These are phyloP conservation scores for Penicillium bovifimosum DNA, from an alignment of 495 filamentous ascomycete species.

Conservation along the genomic window DNA sequence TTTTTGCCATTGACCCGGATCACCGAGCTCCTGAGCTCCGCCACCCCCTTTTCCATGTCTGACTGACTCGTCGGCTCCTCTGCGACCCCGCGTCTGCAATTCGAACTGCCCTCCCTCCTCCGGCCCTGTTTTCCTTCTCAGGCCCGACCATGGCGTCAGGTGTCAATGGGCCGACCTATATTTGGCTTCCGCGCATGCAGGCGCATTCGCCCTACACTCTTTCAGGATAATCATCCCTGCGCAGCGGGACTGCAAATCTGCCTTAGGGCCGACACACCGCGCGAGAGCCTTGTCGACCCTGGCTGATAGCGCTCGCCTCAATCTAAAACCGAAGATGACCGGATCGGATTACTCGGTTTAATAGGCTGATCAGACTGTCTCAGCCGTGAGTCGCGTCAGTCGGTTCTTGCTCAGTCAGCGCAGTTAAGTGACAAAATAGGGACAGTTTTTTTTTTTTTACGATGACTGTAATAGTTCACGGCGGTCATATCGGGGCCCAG, in stretches of 20 bases:
- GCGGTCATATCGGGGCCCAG: background rate
- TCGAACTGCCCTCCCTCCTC: too few species aligned
- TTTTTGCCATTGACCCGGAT: too few species aligned
- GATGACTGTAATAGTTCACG: background rate
- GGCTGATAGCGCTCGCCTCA: background rate
- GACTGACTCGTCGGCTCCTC: too few species aligned
- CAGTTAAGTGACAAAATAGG: background rate
- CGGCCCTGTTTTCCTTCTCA: too few species aligned
- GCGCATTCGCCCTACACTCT: background rate
- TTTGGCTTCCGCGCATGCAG: too few species aligned
- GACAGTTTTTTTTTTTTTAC: background rate
- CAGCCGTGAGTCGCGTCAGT: background rate
- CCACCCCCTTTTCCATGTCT: too few species aligned
- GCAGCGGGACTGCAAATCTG: background rate
- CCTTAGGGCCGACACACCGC: background rate
- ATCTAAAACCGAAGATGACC: background rate
- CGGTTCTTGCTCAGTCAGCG: background rate
- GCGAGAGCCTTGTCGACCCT: background rate
- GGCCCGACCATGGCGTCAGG: too few species aligned
- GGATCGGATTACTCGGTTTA: background rate
- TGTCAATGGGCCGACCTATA: too few species aligned
- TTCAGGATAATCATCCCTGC: background rate
- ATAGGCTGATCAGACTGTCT: background rate
- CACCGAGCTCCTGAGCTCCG: too few species aligned
- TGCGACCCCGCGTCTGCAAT: too few species aligned